These are phyloP conservation scores for Vaccinium corymbosum DNA, from an alignment of 148 eudicot species.

Conservation along the genomic window DNA sequence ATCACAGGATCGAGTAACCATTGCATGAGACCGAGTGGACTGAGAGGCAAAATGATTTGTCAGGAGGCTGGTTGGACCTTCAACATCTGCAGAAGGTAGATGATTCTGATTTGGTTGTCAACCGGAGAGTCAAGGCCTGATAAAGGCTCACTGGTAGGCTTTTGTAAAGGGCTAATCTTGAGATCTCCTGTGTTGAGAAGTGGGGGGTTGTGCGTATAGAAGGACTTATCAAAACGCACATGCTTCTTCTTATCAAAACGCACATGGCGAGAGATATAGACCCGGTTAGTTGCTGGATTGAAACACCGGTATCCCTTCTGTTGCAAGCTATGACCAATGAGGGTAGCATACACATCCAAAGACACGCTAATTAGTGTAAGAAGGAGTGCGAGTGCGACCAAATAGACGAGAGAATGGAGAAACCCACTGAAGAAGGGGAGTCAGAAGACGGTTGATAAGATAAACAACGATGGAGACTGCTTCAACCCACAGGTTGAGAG, in stretches of 20 bases:
- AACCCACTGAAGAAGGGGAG: neutral
- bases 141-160: too few species aligned
- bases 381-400: neutral
- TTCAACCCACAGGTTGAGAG: neutral
- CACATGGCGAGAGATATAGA: neutral
- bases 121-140: too few species aligned
- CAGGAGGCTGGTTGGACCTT: too few species aligned
- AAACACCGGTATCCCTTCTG: neutral
- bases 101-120: too few species aligned
- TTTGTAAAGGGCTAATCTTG: neutral
- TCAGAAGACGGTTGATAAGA: constrained; percentile 1
- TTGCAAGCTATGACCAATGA: neutral
- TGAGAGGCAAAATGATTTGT: too few species aligned
- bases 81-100: too few species aligned
- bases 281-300: neutral
- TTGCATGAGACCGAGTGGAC: neutral
- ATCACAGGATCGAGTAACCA: neutral
- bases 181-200: neutral
- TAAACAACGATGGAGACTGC: constrained; percentile 8
- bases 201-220: neutral
- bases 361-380: neutral
- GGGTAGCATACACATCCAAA: neutral
- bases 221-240: neutral
- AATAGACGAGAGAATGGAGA: neutral
- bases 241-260: neutral